phyloP scores from a whole-genome alignment of 495 filamentous ascomycete species.

The Rhypophila decipiens region DNA sequence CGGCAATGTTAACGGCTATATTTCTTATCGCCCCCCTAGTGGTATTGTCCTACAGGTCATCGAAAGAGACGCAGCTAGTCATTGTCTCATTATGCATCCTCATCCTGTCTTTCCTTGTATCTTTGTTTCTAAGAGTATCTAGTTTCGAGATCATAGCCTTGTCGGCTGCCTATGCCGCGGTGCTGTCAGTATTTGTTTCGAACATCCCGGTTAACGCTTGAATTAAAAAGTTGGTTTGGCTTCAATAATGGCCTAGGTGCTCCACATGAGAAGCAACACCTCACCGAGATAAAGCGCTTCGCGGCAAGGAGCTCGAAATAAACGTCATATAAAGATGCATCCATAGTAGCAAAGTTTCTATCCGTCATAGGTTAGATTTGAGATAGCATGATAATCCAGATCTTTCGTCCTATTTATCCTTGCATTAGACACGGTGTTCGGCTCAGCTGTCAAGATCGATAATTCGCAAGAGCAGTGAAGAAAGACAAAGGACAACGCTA shows the following conservation, averaged over 20 bases:
- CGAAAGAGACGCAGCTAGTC: constrained; percentile 1
- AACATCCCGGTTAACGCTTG: not conserved
- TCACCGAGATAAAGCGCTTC: not conserved
- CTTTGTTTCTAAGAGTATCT: constrained; percentile 1
- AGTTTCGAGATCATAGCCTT: constrained; percentile 1
- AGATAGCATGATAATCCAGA: not conserved
- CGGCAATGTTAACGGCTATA: not conserved
- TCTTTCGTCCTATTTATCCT: not conserved
- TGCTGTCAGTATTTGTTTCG: not conserved
- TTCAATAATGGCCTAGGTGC: not conserved
- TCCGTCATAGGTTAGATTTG: not conserved
- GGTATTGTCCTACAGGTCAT: not conserved
- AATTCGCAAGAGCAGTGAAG: not conserved
- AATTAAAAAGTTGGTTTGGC: not conserved
- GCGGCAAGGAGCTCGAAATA: not conserved
- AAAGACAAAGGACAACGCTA: not conserved
- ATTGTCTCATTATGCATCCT: not conserved
- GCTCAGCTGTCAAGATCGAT: not conserved
- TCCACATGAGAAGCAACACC: not conserved
- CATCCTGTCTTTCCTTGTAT: not conserved
- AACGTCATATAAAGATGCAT: not conserved
- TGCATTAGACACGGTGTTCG: not conserved
- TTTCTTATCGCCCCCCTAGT: not conserved
- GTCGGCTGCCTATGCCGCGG: constrained; percentile 2
- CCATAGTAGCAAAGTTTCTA: not conserved